These are phyloP conservation scores for Fusarium odoratissimum DNA, from an alignment of 2,329 filamentous ascomycete genomes.

Conservation along the genomic window DNA sequence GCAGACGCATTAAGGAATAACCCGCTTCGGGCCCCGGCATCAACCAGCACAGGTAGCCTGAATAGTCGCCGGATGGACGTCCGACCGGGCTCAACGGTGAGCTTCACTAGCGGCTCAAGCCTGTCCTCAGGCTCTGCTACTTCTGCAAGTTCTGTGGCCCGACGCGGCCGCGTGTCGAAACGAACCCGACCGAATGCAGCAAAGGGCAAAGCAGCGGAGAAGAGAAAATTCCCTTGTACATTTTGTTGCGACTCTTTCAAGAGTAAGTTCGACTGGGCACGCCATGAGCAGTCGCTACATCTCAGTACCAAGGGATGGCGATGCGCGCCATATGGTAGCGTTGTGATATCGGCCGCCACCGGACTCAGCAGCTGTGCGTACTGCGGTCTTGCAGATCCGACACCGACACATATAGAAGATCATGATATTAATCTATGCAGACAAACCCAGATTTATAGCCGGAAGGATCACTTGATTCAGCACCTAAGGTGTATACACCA, in stretches of 20 bases:
- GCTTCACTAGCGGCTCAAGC: background rate
- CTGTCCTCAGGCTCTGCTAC: background rate
- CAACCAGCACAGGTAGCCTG: no score
- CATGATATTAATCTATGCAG: background rate
- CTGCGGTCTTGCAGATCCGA: background rate
- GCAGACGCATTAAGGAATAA: no score
- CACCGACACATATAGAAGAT: background rate
- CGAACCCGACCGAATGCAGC: background rate
- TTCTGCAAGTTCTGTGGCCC: background rate
- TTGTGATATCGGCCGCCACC: conserved; percentile 19
- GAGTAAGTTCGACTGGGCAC: conserved; percentile 32
- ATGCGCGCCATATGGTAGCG: conserved; percentile 30
- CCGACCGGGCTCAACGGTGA: background rate
- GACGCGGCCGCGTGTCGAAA: background rate
- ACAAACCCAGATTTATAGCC: background rate
- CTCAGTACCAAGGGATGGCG: conserved; percentile 27
- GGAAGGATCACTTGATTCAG: conserved; percentile 45
- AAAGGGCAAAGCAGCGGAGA: background rate
- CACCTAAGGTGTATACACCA: conserved; percentile 44
- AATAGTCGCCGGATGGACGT: no score
- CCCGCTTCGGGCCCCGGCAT: no score
- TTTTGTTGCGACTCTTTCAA: conserved; percentile 36
- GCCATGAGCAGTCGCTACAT: conserved; percentile 31
- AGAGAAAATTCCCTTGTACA: conserved; percentile 25
- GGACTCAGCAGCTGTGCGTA: conserved; percentile 27